These are phyloP conservation scores for Gnomoniopsis sp. DNA, from an alignment of 2,329 filamentous ascomycete species.

Conservation along the genomic window DNA sequence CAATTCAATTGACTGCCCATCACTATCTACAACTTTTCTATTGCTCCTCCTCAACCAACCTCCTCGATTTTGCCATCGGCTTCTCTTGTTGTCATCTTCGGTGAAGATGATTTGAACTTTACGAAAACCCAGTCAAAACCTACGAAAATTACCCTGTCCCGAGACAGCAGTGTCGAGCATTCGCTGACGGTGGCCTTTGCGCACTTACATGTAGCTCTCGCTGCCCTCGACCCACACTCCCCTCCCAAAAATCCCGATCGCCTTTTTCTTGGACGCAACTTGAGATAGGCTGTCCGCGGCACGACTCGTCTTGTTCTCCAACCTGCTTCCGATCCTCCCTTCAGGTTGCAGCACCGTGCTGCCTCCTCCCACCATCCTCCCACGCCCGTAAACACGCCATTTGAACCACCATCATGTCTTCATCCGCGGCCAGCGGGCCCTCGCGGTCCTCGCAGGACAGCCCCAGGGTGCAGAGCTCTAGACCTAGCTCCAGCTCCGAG, in stretches of 20 bases:
- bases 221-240: not conserved
- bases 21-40: not conserved
- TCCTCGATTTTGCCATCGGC: slow-evolving; percentile 1
- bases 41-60: not conserved
- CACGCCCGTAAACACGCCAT: not conserved
- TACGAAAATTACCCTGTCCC: not conserved
- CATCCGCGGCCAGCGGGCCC: slow-evolving; percentile 3
- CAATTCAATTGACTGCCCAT: not conserved
- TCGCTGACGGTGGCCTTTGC: not conserved
- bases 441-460: slow-evolving; percentile 6
- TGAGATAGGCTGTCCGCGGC: not conserved
- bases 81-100: not conserved
- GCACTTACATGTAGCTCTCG: not conserved
- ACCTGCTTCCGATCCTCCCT: not conserved
- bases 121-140: not conserved
- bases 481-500: slow-evolving; percentile 12
- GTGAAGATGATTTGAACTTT: slow-evolving; percentile 1
- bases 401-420: slow-evolving; percentile 14
- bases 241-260: not conserved
- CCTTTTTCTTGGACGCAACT: not conserved
- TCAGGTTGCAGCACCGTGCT: slow-evolving; percentile 3
- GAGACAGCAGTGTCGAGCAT: not conserved
- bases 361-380: not conserved
- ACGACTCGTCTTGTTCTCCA: slow-evolving; percentile 2
- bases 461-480: slow-evolving; percentile 6